These are phyloP conservation scores for Dacryopinax primogenitus DNA, from an alignment of 768 basidiomycete genomes.

Conservation along the genomic window DNA sequence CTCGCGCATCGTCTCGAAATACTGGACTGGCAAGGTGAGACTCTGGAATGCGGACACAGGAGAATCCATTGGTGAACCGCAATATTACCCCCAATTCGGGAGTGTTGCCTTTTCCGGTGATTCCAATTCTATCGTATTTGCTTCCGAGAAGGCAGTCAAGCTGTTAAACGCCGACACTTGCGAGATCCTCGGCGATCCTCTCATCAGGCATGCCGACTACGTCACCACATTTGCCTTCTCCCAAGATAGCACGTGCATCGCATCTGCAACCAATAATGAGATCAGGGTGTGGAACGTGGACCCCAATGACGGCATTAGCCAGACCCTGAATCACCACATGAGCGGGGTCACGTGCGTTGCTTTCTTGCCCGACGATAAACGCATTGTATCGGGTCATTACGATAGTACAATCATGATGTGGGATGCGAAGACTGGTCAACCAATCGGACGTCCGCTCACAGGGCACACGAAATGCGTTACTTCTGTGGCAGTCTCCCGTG, in stretches of 20 bases:
- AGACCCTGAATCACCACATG: neutral
- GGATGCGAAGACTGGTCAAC: conserved; percentile 11
- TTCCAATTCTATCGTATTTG: neutral
- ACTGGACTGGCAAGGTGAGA: neutral
- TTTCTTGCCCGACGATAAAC: conserved; percentile 21
- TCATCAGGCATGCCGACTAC: no score
- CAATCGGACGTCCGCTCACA: neutral
- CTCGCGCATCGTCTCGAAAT: no score
- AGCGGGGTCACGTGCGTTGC: conserved; percentile 32
- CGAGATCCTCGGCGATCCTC: no score
- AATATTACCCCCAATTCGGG: neutral
- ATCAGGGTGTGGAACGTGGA: neutral
- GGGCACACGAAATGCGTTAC: conserved; percentile 12
- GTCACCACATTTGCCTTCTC: conserved; percentile 15
- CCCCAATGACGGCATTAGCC: neutral
- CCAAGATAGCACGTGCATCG: conserved; percentile 2
- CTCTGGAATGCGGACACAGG: conserved; percentile 7
- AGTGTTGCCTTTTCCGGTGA: conserved; percentile 12
- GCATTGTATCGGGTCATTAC: conserved; percentile 27
- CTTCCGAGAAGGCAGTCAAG: neutral
- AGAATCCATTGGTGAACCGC: neutral
- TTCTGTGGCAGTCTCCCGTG: conserved; percentile 14
- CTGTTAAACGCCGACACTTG: neutral
- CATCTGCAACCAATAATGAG: conserved; percentile 2
- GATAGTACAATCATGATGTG: conserved; percentile 10